phyloP scores from a whole-genome alignment of 2,329 filamentous ascomycete species.

The Colletotrichum aenigma region DNA sequence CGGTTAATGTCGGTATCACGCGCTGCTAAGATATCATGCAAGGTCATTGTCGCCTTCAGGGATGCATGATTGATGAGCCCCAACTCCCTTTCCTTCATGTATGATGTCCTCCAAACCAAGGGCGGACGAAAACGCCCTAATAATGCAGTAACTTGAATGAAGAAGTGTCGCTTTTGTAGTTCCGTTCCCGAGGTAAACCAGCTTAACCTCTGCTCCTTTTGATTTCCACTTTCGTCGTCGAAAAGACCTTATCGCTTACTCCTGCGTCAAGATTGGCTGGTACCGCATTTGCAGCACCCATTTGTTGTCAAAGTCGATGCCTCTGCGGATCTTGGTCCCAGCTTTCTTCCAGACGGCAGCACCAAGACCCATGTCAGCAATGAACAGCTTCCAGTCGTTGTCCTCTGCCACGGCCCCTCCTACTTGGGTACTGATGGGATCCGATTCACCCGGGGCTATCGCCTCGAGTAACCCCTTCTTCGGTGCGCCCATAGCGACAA shows the following conservation, averaged over 20 bases:
- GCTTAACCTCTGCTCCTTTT: neutral
- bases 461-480: constrained; percentile 84
- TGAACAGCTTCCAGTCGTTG: constrained; percentile 77
- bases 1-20: neutral
- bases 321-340: constrained; percentile 79
- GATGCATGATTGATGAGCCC: neutral
- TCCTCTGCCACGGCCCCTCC: constrained; percentile 40
- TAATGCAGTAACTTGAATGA: neutral
- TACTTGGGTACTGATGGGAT: constrained; percentile 1
- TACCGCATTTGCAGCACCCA: constrained; percentile 80
- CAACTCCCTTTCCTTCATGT: constrained; percentile 2
- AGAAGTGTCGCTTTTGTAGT: constrained; percentile 1
- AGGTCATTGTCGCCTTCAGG: neutral
- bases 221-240: neutral
- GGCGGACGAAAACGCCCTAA: neutral
- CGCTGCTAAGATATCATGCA: constrained; percentile 5
- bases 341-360: constrained; percentile 85
- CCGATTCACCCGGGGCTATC: constrained; percentile 60
- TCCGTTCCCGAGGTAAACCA: neutral
- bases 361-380: constrained; percentile 86
- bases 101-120: neutral
- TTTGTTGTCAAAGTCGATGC: constrained; percentile 84
- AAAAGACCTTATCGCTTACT: neutral
- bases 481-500: constrained; percentile 86
- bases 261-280: constrained; percentile 25